Evolutionary conservation across 352 stramenopile genomes (phyloP), one percentile per base, ranked within the genome.

Genomic region (Phytopythium vexans): DNA sequence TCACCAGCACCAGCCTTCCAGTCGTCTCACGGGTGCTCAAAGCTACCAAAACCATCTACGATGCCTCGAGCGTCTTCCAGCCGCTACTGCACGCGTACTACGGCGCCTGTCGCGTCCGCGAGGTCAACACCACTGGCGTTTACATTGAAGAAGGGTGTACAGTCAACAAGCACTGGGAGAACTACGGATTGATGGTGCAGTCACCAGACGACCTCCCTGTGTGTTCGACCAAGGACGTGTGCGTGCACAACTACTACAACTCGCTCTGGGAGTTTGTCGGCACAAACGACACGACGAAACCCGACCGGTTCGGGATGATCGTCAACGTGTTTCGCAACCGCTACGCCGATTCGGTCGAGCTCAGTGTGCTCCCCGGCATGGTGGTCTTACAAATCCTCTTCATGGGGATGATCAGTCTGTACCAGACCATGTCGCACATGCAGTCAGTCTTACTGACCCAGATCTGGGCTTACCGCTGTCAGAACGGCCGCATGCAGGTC

Each of bases 141-240:
- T 72, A 66, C 33, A 60, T 72, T 8, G 56, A 66, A n/a, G 56
- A 60, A 14, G 7, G 53, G 9, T 72, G 64, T 32, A 41, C 56
- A 2, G 48, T 72, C 6, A 55, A 59, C 31, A 54, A 38, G 3
- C 56, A 69, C n/a, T 72, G 64, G 64, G 64, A 66, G 16, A 58
- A 69, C 41, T 72, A 72, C 38, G 64, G 64, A 15, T 50, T 72
- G 33, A 60, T 72, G 60, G 33, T 72, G 8, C 64, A 72, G 55
- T 54, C 42, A 16, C 64, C 64, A 0, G 64, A 72, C 9, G 64
- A 72, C 11, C 61, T 72, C 6, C 64, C 64, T 11, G 14, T 72
- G 11, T 72, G 64, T 38, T 66, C 60, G 7, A 69, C 60, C 0
- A 43, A 55, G 14, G 60, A 54, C 16, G 32, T 72, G 16, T 72